These are phyloP conservation scores for Colletotrichum orchidophilum DNA, from an alignment of 2,329 filamentous ascomycete genomes.

Conservation along the genomic window DNA sequence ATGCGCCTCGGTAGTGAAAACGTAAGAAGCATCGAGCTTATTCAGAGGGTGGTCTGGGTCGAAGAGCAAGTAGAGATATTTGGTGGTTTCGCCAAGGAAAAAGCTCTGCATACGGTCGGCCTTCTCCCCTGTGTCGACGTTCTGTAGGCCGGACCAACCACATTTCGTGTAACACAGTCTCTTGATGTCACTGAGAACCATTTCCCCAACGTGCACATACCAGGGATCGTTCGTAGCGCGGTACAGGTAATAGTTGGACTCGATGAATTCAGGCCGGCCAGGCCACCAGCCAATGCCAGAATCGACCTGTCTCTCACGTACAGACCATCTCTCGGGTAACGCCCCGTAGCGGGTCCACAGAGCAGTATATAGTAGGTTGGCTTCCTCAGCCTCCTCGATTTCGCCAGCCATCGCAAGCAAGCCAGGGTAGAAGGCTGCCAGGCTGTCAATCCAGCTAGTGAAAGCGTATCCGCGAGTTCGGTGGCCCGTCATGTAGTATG, in stretches of 20 bases:
- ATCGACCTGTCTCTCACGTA: constrained; percentile 84
- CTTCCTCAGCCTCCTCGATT: constrained; percentile 88
- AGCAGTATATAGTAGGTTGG: constrained; percentile 89
- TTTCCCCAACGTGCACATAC: constrained; percentile 96
- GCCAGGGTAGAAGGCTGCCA: constrained; percentile 95
- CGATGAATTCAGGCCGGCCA: constrained; percentile 93
- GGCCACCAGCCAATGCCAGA: constrained; percentile 94
- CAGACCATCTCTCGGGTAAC: constrained; percentile 93
- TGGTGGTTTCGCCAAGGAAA: constrained; percentile 94
- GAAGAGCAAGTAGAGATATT: constrained; percentile 94
- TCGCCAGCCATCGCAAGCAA: constrained; percentile 87
- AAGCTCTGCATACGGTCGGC: constrained; percentile 99
- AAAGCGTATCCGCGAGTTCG: constrained; percentile 86
- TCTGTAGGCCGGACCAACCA: constrained; percentile 91
- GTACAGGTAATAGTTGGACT: constrained; percentile 97
- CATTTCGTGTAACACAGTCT: constrained; percentile 89
- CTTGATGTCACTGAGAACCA: constrained; percentile 90
- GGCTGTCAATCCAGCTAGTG: constrained; percentile 94
- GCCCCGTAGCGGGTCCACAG: constrained; percentile 96
- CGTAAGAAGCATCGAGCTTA: constrained; percentile 83
- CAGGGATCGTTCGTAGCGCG: constrained; percentile 92
- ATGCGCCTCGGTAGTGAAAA: constrained; percentile 97
- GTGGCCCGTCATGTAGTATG: constrained; percentile 93
- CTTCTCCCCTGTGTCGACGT: constrained; percentile 84
- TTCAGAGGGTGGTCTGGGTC: constrained; percentile 89